A percentile compares a stretch with the other conserved stretches of the same genome.
phyloP scores from a whole-genome alignment of 345 rosid species.

The Crucihimalaya himalaica region DNA sequence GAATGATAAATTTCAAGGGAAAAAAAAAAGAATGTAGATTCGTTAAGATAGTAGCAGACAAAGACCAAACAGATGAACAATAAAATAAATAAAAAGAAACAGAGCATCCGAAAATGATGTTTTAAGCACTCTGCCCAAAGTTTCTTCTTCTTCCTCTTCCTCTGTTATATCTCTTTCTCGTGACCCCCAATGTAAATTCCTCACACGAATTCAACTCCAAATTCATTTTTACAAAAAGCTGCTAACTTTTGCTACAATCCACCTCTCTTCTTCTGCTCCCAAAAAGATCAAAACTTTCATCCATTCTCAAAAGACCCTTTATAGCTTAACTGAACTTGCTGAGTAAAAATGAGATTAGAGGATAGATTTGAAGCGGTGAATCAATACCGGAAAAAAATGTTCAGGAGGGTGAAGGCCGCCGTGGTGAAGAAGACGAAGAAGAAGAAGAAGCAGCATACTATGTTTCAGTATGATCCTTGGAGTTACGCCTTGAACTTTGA shows the following conservation, averaged over 20 bases:
- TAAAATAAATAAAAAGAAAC: conserved; percentile 19
- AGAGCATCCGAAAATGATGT: conserved; percentile 38
- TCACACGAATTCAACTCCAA: conserved; percentile 29
- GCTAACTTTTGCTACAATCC: conserved; percentile 13
- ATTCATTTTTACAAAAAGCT: conserved; percentile 21
- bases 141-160: conserved; percentile 40
- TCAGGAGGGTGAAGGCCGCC: conserved; percentile 28
- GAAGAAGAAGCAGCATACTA: conserved; percentile 39
- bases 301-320: conserved; percentile 15
- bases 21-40: background rate
- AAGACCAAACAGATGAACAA: conserved; percentile 33
- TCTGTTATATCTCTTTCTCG: conserved; percentile 41
- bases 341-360: conserved; percentile 30
- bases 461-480: conserved; percentile 91
- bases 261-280: background rate
- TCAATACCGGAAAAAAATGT: conserved; percentile 31
- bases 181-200: conserved; percentile 40
- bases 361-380: conserved; percentile 32
- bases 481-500: conserved; percentile 86
- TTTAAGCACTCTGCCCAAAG: conserved; percentile 42
- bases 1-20: background rate
- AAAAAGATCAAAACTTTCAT: conserved; percentile 15
- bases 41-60: conserved; percentile 34
- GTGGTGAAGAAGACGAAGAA: conserved; percentile 31
- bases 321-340: background rate